Evolutionary conservation across 495 filamentous ascomycete genomes (phyloP), one percentile per base, ranked within the genome.

Genomic region (Aspergillus mulundensis): DNA sequence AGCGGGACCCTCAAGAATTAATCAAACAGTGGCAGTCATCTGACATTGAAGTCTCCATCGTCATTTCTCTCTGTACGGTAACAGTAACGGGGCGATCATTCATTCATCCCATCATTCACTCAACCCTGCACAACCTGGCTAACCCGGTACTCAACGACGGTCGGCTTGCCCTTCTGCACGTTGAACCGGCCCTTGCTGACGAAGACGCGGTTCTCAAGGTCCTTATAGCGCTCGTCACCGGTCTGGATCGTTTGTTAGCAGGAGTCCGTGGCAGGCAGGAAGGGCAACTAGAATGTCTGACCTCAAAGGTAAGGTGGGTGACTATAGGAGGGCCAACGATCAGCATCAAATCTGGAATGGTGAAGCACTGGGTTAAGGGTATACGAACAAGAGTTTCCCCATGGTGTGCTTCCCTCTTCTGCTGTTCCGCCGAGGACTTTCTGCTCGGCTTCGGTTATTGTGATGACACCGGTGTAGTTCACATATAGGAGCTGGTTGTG

Each of bases 81-180:
- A n/a, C n/a, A n/a, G n/a, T n/a, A n/a, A n/a, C n/a, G n/a, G n/a
- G n/a, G n/a, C n/a, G n/a, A n/a, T n/a, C n/a, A n/a, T n/a, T n/a
- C n/a, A n/a, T n/a, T n/a, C n/a, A n/a, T n/a, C n/a, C n/a, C n/a
- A n/a, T n/a, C n/a, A n/a, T n/a, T n/a, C n/a, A n/a, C n/a, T n/a
- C n/a, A n/a, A n/a, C n/a, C n/a, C n/a, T n/a, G n/a, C 32, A 36
- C 32, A 43, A 83, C 79, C 70, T 83, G 78, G 57, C 81, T 79
- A 60, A 86, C 72, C 63, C 79, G 77, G 62, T 85, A 85, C 70
- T 85, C 81, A 18, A 85, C 82, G 34, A 77, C 66, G 4, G 71
- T 50, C 1, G 77, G 72, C 69, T 84, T 79, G 12, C 78, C 82
- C 32, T 65, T 48, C 66, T 83, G 77, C 18, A 81, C 44, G 21